Conservation (phyloP, 2,329 filamentous ascomycete species). For the Plenodomus biglobosus region DNA sequence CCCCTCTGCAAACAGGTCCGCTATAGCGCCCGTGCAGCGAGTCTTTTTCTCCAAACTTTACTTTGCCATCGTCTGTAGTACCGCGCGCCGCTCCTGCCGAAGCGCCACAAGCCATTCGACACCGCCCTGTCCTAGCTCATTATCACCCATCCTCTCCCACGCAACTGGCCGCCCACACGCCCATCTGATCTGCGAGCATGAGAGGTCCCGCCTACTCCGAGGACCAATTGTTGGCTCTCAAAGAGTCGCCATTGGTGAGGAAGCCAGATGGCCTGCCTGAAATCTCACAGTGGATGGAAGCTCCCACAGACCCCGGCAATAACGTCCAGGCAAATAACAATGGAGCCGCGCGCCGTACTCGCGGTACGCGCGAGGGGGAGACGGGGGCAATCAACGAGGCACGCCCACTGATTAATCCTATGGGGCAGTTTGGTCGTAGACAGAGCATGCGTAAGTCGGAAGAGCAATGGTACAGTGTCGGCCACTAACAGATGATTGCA, state of each 20-base stretch:
- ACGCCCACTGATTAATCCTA: conserved; percentile 38
- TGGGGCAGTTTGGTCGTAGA: conserved; percentile 41
- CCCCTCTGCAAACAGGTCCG: neutral
- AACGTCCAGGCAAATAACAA: conserved; percentile 29
- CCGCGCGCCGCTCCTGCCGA: neutral
- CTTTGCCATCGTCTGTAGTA: neutral
- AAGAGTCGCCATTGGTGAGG: conserved; percentile 77
- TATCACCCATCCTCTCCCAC: conserved; percentile 13
- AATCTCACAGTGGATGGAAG: conserved; percentile 97
- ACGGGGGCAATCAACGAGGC: conserved; percentile 26
- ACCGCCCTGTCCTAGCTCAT: neutral
- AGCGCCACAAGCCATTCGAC: neutral
- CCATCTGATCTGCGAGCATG: conserved; percentile 25
- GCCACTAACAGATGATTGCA: conserved; percentile 45
- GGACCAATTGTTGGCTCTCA: conserved; percentile 73
- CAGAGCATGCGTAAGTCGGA: conserved; percentile 51
- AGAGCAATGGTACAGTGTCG: conserved; percentile 45
- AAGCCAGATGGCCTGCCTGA: conserved; percentile 80
- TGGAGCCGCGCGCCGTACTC: conserved; percentile 28
- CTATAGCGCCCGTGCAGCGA: neutral
- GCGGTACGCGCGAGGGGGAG: conserved; percentile 32
- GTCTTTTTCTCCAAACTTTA: neutral
- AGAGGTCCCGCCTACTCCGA: conserved; percentile 61
- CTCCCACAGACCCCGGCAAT: conserved; percentile 28
- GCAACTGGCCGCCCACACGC: conserved; percentile 1